These are phyloP conservation scores for Alternaria infectoria DNA, from an alignment of 2,329 filamentous ascomycete species.

Conservation along the genomic window DNA sequence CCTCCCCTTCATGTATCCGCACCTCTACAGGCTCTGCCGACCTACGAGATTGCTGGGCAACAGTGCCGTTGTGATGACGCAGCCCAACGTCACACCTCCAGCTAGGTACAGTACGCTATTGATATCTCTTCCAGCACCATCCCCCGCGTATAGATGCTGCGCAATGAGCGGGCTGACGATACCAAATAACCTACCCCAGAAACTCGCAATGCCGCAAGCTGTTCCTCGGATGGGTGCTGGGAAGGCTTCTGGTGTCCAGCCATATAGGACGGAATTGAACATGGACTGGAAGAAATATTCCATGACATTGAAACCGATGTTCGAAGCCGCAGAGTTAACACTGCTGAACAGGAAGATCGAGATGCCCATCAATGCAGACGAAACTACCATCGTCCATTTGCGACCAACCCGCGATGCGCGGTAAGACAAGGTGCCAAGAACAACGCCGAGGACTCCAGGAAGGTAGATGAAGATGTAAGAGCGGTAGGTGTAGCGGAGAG, in stretches of 20 bases:
- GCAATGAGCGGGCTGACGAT: conserved; percentile 65
- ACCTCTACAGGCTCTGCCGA: conserved; percentile 11
- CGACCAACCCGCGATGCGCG: conserved; percentile 52
- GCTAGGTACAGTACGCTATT: conserved; percentile 64
- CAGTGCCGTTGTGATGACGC: conserved; percentile 58
- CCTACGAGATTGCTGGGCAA: conserved; percentile 53
- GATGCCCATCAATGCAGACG: conserved; percentile 51
- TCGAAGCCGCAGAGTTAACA: conserved; percentile 54
- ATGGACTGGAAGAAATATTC: conserved; percentile 61
- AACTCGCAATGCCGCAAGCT: conserved; percentile 62
- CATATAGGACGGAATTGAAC: conserved; percentile 61
- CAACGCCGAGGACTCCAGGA: conserved; percentile 59
- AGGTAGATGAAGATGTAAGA: conserved; percentile 63
- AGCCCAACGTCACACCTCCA: conserved; percentile 61
- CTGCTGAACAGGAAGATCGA: conserved; percentile 55
- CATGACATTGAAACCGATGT: conserved; percentile 59
- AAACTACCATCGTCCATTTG: conserved; percentile 55
- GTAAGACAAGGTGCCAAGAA: conserved; percentile 58
- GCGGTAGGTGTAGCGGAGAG: conserved; percentile 58
- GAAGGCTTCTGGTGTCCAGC: conserved; percentile 60
- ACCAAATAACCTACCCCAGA: conserved; percentile 64
- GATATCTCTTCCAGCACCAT: conserved; percentile 44
- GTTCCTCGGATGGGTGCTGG: conserved; percentile 60
- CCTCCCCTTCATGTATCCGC: background rate
- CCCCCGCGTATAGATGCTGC: conserved; percentile 50